Percentiles rank a stretch among this genome's conserved stretches.
Evolutionary conservation across 345 rosid genomes (phyloP).

Genomic region (Camelina neglecta): DNA sequence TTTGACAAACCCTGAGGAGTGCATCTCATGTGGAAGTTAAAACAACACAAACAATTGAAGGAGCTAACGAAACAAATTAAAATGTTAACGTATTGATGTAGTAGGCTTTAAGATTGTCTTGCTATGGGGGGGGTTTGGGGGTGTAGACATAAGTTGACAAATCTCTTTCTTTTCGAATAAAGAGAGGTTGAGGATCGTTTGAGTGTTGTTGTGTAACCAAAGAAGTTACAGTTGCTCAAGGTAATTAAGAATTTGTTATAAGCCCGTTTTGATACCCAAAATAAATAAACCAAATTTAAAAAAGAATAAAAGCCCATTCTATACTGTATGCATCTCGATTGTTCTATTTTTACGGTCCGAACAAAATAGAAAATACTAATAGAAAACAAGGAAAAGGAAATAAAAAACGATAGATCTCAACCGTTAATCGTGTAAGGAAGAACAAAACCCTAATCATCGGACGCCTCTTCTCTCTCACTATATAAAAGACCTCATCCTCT

Average conservation of each 20-base stretch:
- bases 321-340: conserved; percentile 9
- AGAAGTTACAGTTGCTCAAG: neutral
- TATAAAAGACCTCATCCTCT: conserved; percentile 14
- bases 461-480: conserved; percentile 20
- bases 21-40: conserved; percentile 87
- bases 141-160: neutral
- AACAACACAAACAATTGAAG: neutral
- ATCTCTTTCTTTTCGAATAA: neutral
- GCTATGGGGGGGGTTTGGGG: neutral
- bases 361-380: too few species aligned
- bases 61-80: neutral
- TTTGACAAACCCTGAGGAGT: conserved; percentile 78
- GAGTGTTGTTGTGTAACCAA: neutral
- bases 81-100: too few species aligned
- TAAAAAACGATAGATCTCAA: neutral
- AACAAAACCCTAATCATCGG: conserved; percentile 40
- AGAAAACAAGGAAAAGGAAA: too few species aligned
- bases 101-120: neutral
- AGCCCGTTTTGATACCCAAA: neutral
- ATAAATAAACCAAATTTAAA: too few species aligned
- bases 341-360: conserved; percentile 4
- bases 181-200: neutral
- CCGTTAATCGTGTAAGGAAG: conserved; percentile 25
- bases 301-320: conserved; percentile 19
- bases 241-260: neutral